phyloP scores from a whole-genome alignment of 2,329 filamentous ascomycete species.

The Acephala macrosclerotiorum region DNA sequence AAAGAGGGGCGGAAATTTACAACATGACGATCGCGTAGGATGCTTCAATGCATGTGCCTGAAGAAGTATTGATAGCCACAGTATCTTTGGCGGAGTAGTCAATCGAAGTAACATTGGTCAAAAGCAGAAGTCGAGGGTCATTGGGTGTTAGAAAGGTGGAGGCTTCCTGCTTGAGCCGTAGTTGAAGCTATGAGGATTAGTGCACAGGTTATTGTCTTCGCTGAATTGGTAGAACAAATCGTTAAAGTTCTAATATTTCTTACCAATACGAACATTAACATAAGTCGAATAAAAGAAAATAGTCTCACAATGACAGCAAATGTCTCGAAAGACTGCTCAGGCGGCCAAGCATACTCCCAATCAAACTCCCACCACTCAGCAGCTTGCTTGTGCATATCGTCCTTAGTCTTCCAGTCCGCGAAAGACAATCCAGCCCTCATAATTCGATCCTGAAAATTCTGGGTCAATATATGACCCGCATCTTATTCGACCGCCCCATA shows the following conservation, averaged over 20 bases:
- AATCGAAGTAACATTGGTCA: slow-evolving; percentile 63
- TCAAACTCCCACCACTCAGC: slow-evolving; percentile 68
- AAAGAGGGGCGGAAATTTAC: no score
- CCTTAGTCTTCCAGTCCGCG: slow-evolving; percentile 68
- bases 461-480: slow-evolving; percentile 62
- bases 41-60: slow-evolving; percentile 62
- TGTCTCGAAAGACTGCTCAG: slow-evolving; percentile 8
- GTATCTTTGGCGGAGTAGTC: slow-evolving; percentile 55
- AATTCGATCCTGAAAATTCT: slow-evolving; percentile 68
- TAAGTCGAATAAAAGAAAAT: neutral
- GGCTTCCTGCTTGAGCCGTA: slow-evolving; percentile 62
- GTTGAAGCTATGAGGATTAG: slow-evolving; percentile 68
- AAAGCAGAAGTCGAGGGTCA: slow-evolving; percentile 65
- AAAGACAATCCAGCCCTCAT: slow-evolving; percentile 64
- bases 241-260: neutral
- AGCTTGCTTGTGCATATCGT: slow-evolving; percentile 62
- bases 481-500: slow-evolving; percentile 55
- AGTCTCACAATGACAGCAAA: neutral
- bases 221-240: slow-evolving; percentile 64
- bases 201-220: slow-evolving; percentile 67
- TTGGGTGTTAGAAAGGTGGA: slow-evolving; percentile 60
- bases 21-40: slow-evolving; percentile 73
- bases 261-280: neutral
- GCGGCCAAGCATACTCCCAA: slow-evolving; percentile 59
- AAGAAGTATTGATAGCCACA: slow-evolving; percentile 59